A percentile compares a stretch with the other conserved stretches of the same genome.
phyloP scores from a whole-genome alignment of 2,329 filamentous ascomycete genomes.

The Leptographium flavum region DNA sequence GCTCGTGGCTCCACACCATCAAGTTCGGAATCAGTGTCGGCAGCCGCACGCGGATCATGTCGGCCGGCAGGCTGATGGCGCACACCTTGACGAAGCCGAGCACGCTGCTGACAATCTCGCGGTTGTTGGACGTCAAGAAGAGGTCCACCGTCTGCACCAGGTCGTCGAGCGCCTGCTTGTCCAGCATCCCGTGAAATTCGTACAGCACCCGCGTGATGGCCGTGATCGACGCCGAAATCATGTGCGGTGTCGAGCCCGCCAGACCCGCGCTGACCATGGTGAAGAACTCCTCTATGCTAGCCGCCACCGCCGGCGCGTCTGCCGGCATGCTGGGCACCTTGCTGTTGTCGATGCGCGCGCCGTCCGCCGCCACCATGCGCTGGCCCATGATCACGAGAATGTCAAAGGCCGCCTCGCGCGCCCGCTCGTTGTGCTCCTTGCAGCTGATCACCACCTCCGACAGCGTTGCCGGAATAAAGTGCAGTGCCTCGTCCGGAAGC shows the following conservation, averaged over 20 bases:
- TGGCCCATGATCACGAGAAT: conserved; percentile 79
- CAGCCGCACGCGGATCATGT: conserved; percentile 66
- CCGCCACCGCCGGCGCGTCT: conserved; percentile 61
- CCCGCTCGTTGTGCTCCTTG: conserved; percentile 96
- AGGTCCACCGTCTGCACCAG: conserved; percentile 91
- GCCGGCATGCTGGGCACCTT: conserved; percentile 78
- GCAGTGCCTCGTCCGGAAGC: conserved; percentile 62
- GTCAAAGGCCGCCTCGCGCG: conserved; percentile 77
- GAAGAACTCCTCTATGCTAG: conserved; percentile 87
- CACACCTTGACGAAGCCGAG: conserved; percentile 96
- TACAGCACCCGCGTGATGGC: conserved; percentile 87
- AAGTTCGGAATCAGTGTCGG: conserved; percentile 71
- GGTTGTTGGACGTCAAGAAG: conserved; percentile 90
- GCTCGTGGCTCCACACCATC: conserved; percentile 93
- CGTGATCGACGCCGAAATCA: conserved; percentile 95
- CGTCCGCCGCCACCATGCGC: conserved; percentile 52
- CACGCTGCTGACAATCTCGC: conserved; percentile 89
- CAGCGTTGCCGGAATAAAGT: conserved; percentile 84
- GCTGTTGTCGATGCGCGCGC: conserved; percentile 66
- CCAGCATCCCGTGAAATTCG: conserved; percentile 65
- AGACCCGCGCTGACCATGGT: conserved; percentile 97
- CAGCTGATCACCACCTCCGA: conserved; percentile 92
- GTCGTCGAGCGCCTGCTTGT: conserved; percentile 58
- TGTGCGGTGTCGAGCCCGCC: conserved; percentile 83
- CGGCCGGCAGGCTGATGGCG: conserved; percentile 68